Percentiles rank a stretch among this genome's conserved stretches.
phyloP scores from a whole-genome alignment of 805 yeast species.

The Teunomyces pallodes region DNA sequence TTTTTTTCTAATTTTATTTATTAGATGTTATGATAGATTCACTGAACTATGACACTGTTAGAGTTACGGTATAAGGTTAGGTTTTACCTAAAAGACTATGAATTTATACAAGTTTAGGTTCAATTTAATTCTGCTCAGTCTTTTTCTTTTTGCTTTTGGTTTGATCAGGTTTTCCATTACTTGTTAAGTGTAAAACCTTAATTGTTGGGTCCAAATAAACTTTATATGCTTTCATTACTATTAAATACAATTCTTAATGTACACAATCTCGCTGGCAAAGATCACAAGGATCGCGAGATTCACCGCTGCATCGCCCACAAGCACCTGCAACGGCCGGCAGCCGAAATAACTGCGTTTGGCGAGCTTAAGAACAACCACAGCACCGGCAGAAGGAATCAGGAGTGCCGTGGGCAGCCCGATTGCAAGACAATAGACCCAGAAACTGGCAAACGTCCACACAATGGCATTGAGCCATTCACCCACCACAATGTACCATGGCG shows the following conservation, averaged over 20 bases:
- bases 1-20: no score
- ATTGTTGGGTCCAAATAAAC: no score
- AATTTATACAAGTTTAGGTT: no score
- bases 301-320: background rate
- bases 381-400: background rate
- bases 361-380: background rate
- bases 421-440: conserved; percentile 6
- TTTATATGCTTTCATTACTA: no score
- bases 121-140: no score
- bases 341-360: background rate
- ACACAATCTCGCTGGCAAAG: background rate
- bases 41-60: no score
- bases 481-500: conserved; percentile 8
- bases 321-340: background rate
- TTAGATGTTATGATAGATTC: no score
- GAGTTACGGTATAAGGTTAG: no score
- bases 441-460: conserved; percentile 16
- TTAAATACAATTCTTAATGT: background rate
- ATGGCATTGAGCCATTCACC: conserved; percentile 11
- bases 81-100: no score
- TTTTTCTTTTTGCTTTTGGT: no score
- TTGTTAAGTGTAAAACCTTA: no score
- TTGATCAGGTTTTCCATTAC: no score
- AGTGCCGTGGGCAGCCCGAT: background rate
- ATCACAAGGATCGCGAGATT: background rate